Conservation (phyloP, 345 rosid genomes). For the Populus euphratica region DNA sequence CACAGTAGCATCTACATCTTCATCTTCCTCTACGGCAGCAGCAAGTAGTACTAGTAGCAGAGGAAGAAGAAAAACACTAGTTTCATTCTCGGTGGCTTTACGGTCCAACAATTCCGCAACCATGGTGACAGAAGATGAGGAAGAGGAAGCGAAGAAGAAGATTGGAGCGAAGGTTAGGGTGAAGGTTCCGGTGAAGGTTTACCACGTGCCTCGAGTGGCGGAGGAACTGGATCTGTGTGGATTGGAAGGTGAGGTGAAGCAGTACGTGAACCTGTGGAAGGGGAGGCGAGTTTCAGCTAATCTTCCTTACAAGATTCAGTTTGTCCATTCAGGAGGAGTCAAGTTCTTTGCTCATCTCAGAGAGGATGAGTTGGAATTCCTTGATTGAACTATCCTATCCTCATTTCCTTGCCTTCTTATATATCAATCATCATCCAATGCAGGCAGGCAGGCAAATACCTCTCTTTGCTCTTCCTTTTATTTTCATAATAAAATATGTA, state of each 20-base stretch:
- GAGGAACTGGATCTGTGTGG: constrained; percentile 77
- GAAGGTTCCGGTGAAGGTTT: constrained; percentile 72
- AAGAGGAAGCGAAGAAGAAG: constrained; percentile 33
- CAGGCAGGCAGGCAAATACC: neutral
- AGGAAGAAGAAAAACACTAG: neutral
- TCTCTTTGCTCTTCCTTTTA: neutral
- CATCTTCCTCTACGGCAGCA: neutral
- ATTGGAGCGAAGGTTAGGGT: constrained; percentile 73
- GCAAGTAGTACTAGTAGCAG: neutral
- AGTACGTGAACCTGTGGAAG: constrained; percentile 63
- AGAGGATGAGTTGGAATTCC: constrained; percentile 72
- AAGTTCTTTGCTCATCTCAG: constrained; percentile 87
- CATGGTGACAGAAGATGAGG: neutral
- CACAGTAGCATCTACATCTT: neutral
- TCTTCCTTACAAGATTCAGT: constrained; percentile 77
- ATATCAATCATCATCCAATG: neutral
- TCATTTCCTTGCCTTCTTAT: neutral
- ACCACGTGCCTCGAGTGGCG: constrained; percentile 73
- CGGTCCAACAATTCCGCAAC: constrained; percentile 7
- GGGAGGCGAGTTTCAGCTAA: constrained; percentile 81
- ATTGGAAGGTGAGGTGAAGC: constrained; percentile 75
- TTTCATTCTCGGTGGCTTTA: constrained; percentile 5
- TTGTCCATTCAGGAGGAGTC: constrained; percentile 62
- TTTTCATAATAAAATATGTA: neutral
- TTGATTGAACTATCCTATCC: constrained; percentile 27